Percentiles rank a stretch among this genome's conserved stretches.
Evolutionary conservation across 1,139 yeast genomes (phyloP).

Genomic region (Debaryomyces coudertii): DNA sequence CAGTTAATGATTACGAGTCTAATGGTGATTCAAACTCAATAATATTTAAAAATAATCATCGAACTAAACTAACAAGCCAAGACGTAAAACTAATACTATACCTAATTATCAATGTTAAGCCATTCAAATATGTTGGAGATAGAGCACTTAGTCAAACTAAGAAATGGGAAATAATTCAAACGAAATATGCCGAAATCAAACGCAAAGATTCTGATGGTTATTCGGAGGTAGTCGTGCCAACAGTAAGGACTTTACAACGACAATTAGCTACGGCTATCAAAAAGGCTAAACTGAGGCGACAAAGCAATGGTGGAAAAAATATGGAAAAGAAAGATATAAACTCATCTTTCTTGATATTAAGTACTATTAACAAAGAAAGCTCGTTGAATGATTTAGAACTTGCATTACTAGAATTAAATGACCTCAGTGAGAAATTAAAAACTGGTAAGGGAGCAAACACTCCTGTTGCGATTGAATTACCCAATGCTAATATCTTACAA

Average conservation of each 20-base stretch:
- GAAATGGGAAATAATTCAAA: slow-evolving; percentile 42
- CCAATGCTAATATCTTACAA: slow-evolving; percentile 4
- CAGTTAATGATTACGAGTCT: slow-evolving; percentile 8
- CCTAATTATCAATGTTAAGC: slow-evolving; percentile 35
- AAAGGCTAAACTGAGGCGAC: slow-evolving; percentile 27
- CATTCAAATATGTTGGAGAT: slow-evolving; percentile 44
- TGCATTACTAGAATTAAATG: slow-evolving; percentile 34
- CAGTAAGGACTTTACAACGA: slow-evolving; percentile 42
- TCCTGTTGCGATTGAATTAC: slow-evolving; percentile 10
- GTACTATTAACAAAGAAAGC: slow-evolving; percentile 22
- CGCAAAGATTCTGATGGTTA: slow-evolving; percentile 10
- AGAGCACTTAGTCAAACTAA: slow-evolving; percentile 35
- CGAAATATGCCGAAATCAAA: slow-evolving; percentile 27
- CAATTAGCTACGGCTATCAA: slow-evolving; percentile 40
- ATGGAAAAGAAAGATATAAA: background rate
- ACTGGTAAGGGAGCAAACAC: slow-evolving; percentile 29
- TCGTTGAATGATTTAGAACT: slow-evolving; percentile 32
- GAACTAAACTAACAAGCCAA: slow-evolving; percentile 32
- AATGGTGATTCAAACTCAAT: slow-evolving; percentile 10
- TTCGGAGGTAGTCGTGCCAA: slow-evolving; percentile 29
- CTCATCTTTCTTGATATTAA: slow-evolving; percentile 14
- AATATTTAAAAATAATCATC: slow-evolving; percentile 13
- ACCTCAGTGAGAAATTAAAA: slow-evolving; percentile 37
- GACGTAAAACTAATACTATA: slow-evolving; percentile 37
- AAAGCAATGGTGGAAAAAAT: slow-evolving; percentile 10